Evolutionary conservation across 805 yeast species (phyloP), one percentile per base, ranked within the genome.

Genomic region (Brettanomyces nanus): DNA sequence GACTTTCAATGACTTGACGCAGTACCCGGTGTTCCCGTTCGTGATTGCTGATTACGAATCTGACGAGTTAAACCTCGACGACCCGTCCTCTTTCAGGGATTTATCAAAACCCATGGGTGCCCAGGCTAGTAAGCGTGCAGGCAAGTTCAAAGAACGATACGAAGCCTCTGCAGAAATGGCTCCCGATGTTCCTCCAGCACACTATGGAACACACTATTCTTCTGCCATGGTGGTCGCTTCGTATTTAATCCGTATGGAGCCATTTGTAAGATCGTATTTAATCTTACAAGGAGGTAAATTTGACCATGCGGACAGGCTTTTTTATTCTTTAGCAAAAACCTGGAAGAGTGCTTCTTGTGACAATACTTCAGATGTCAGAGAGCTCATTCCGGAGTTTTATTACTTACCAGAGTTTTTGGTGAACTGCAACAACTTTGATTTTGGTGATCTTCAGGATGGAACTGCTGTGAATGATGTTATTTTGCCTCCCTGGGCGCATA

Each of bases 191-290:
- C 86, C 87, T 0, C 84, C 95, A 0, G 86, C 86, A 57, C 95
- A 86, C 54, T 86, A 86, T 51, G 96, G 96, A 2, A 87, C 96
- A 0, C 96, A 86, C 56, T 86, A 86, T 53, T 85, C 95, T 0
- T 84, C 95, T 0, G 94, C 95, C 0, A 87, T 86, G 96, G 85
- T 86, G 52, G 95, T 85, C 2, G 71, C 94, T 0, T 81, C 92
- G 0, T 86, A 73, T 48, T 56, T 86, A 45, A 84, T 86, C 28
- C 65, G 96, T 35, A 48, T 86, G 19, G 73, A 79, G 44, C 96
- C 96, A 0, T 84, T 77, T 58, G 90, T 82, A 2, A 84, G 82
- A 37, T 80, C 94, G 0, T 85, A 82, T 50, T 58, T 85, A 30
- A 53, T 84, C 15, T 60, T 87, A 6, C 96, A 86, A 63, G 95